phyloP scores from a whole-genome alignment of 306 rosid species.

The Lotus japonicus region DNA sequence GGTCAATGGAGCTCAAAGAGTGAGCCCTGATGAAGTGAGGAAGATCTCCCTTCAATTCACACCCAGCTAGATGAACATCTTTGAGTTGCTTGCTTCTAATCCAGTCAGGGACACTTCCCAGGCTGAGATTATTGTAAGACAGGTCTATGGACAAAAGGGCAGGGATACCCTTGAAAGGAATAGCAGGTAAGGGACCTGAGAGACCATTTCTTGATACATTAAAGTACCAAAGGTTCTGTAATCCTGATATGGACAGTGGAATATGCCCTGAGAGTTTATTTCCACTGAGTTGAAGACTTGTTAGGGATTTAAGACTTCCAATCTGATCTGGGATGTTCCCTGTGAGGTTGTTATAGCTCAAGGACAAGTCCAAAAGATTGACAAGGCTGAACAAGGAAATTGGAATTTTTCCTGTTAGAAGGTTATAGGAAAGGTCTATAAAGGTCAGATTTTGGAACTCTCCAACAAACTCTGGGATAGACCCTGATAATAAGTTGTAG shows the following conservation, averaged over 20 bases:
- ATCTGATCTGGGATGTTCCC: conserved; percentile 74
- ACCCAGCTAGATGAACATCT: conserved; percentile 78
- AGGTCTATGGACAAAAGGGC: conserved; percentile 81
- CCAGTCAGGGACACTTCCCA: conserved; percentile 82
- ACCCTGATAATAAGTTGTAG: conserved; percentile 59
- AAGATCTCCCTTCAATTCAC: conserved; percentile 64
- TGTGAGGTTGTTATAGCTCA: conserved; percentile 65
- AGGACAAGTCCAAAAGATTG: conserved; percentile 66
- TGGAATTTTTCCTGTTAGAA: conserved; percentile 60
- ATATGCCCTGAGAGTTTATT: conserved; percentile 60
- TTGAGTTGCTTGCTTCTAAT: conserved; percentile 62
- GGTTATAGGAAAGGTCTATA: conserved; percentile 75
- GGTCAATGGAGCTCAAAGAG: conserved; percentile 72
- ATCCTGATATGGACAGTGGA: conserved; percentile 63
- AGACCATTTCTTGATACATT: conserved; percentile 74
- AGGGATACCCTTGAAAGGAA: conserved; percentile 54
- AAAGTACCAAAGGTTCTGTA: conserved; percentile 81
- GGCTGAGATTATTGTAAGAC: conserved; percentile 72
- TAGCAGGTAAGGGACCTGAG: conserved; percentile 59
- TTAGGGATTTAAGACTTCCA: conserved; percentile 56
- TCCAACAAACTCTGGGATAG: conserved; percentile 61
- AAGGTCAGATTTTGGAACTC: conserved; percentile 45
- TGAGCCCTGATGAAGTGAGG: conserved; percentile 55
- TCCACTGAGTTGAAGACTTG: conserved; percentile 59
- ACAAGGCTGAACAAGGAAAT: conserved; percentile 52